Percentiles rank a stretch among this genome's conserved stretches.
Evolutionary conservation across 345 rosid genomes (phyloP).

Genomic region (Camelina laxa): DNA sequence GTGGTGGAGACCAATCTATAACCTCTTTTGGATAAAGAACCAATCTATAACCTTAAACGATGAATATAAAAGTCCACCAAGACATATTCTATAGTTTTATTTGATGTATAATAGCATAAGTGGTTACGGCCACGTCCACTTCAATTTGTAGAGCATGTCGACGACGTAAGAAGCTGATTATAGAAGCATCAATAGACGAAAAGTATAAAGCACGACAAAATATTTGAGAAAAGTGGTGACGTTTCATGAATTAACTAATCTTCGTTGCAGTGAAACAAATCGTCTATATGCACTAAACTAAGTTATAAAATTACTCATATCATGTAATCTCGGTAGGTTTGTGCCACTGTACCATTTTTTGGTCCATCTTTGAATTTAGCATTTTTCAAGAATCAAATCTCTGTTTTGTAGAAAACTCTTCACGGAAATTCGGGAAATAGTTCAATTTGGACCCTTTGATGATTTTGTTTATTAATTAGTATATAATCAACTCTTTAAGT

Average conservation of each 20-base stretch:
- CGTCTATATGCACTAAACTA: constrained; percentile 7
- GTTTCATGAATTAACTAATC: neutral
- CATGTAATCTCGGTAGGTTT: neutral
- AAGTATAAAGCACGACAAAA: neutral
- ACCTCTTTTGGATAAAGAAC: neutral
- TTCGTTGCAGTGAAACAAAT: constrained; percentile 9
- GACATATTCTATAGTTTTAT: neutral
- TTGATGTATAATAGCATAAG: constrained; percentile 1
- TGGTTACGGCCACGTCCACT: constrained; percentile 35
- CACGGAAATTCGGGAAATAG: too few relatives aligned
- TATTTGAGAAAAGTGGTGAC: neutral
- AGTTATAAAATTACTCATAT: neutral
- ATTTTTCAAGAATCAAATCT: neutral
- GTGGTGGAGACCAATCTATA: neutral
- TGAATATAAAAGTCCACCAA: neutral
- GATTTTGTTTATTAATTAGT: neutral
- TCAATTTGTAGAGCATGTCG: constrained; percentile 8
- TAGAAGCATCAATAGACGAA: neutral
- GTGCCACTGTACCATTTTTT: neutral
- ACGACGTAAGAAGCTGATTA: constrained; percentile 22
- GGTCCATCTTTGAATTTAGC: neutral
- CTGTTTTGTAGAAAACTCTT: too few relatives aligned
- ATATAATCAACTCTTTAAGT: constrained; percentile 1
- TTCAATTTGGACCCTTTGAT: neutral
- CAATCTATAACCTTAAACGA: constrained; percentile 13